Conservation (phyloP, 495 filamentous ascomycete species). For the Mytilinidion resinicola region DNA sequence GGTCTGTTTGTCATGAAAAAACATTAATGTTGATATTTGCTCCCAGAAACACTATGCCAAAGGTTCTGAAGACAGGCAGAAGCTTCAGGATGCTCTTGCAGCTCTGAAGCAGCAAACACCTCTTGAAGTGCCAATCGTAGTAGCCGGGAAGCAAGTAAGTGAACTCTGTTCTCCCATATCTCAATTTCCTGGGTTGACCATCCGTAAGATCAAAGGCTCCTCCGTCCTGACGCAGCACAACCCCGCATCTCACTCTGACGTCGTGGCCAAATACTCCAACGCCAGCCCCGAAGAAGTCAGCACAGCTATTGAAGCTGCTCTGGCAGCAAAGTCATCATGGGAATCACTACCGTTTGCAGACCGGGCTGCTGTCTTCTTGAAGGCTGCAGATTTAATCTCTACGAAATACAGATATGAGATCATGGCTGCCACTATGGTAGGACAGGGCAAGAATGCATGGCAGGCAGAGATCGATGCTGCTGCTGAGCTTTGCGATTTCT, state of each 20-base stretch:
- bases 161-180: too few species aligned
- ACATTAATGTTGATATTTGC: not conserved
- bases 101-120: slow-evolving; percentile 52
- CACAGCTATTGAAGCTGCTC: slow-evolving; percentile 69
- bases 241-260: slow-evolving; percentile 64
- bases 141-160: slow-evolving; percentile 68
- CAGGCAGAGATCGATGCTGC: slow-evolving; percentile 95
- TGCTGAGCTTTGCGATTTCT: slow-evolving; percentile 85
- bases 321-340: slow-evolving; percentile 76
- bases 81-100: slow-evolving; percentile 63
- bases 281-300: slow-evolving; percentile 66
- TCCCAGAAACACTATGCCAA: slow-evolving; percentile 78
- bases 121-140: slow-evolving; percentile 67
- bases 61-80: slow-evolving; percentile 68
- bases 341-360: slow-evolving; percentile 76
- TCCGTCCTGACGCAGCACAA: slow-evolving; percentile 57
- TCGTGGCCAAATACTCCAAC: slow-evolving; percentile 71
- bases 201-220: slow-evolving; percentile 45
- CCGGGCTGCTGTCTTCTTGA: slow-evolving; percentile 87
- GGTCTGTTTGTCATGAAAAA: not conserved
- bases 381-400: slow-evolving; percentile 81
- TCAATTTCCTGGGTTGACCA: slow-evolving; percentile 7
- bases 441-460: slow-evolving; percentile 94
- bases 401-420: slow-evolving; percentile 89
- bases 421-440: slow-evolving; percentile 88